phyloP scores from a whole-genome alignment of 805 yeast genomes.

The Vanderwaltozyma tropicalis region DNA sequence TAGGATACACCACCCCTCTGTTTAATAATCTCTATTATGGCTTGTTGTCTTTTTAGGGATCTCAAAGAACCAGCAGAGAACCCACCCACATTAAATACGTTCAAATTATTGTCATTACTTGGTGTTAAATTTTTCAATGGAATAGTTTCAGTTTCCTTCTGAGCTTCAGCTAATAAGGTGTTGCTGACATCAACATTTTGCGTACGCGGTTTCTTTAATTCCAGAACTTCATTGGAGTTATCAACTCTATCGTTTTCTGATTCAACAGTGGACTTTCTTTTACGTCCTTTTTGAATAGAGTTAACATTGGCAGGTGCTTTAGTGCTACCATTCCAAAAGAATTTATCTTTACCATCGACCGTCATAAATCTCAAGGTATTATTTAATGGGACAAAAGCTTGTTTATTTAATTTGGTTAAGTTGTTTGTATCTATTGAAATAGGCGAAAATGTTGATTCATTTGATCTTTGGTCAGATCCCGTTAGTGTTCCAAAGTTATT shows the following conservation, averaged over 20 bases:
- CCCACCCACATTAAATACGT: slow-evolving; percentile 21
- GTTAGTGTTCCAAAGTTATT: slow-evolving; percentile 29
- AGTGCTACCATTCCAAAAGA: slow-evolving; percentile 28
- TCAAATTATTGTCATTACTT: neutral
- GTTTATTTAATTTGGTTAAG: slow-evolving; percentile 15
- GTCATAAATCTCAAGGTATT: slow-evolving; percentile 20
- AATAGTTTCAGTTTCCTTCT: neutral
- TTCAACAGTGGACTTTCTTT: slow-evolving; percentile 5
- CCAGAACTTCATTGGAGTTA: neutral
- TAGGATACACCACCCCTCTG: slow-evolving; percentile 38
- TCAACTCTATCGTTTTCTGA: neutral
- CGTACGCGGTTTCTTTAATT: neutral
- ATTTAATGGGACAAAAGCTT: slow-evolving; percentile 20
- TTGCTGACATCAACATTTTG: neutral
- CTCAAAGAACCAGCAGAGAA: slow-evolving; percentile 35
- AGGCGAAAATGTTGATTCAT: slow-evolving; percentile 12
- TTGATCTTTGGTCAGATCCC: slow-evolving; percentile 15
- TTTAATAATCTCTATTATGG: slow-evolving; percentile 33
- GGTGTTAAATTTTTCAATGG: neutral
- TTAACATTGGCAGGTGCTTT: slow-evolving; percentile 10
- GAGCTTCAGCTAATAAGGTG: neutral
- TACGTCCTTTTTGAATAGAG: slow-evolving; percentile 8
- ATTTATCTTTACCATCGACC: slow-evolving; percentile 12
- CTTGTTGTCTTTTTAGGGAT: slow-evolving; percentile 35
- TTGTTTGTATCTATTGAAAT: neutral